Evolutionary conservation across 2,329 filamentous ascomycete genomes (phyloP), one percentile per base, ranked within the genome.

Genomic region (Thielaviopsis ethacetica): DNA sequence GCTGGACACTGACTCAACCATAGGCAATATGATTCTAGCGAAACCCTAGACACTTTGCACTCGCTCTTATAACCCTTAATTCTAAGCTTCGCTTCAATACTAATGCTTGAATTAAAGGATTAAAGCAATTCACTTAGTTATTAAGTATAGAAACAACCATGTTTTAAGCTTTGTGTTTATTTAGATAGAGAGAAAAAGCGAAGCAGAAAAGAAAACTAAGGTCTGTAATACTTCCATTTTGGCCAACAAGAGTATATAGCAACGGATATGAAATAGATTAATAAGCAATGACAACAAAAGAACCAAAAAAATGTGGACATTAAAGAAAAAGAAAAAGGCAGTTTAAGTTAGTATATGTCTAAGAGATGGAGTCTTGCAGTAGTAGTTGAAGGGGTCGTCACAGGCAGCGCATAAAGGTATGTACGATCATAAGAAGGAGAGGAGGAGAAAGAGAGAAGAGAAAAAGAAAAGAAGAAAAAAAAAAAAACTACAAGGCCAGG

Each of bases 401-500:
- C 30, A 44, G 38, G 38, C 38, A 44, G 38, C 38, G 38, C 26
- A 24, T 30, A 57, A 57, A 34, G 10, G 30, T 52, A 57, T 57
- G 47, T 57, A 57, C 56, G 56, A 52, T 22, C 56, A 44, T 51
- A 41, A 57, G 34, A 13, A 30, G 19, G 47, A 17, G 3, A n/a
- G 5, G 53, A 22, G n/a, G 2, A 53, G 27, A 26, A 27, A 13
- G 26, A 10, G 41, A n/a, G 54, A 54, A 51, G 9, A 34, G 17
- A 34, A 15, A 50, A 19, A 24, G 13, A 24, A 52, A 24, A 52
- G 38, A 19, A 52, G n/a, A 50, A 58, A 58, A 21, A 34, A 19
- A 34, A 52, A 13, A 19, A 41, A 22, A 24, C 53, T 73, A 66
- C 41, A 71, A 65, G 9, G 69, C 71, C 12, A 80, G 66, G 2